Evolutionary conservation across 768 basidiomycete species (phyloP), one percentile per base, ranked within the genome.

Genomic region (Tricholoma sp.): DNA sequence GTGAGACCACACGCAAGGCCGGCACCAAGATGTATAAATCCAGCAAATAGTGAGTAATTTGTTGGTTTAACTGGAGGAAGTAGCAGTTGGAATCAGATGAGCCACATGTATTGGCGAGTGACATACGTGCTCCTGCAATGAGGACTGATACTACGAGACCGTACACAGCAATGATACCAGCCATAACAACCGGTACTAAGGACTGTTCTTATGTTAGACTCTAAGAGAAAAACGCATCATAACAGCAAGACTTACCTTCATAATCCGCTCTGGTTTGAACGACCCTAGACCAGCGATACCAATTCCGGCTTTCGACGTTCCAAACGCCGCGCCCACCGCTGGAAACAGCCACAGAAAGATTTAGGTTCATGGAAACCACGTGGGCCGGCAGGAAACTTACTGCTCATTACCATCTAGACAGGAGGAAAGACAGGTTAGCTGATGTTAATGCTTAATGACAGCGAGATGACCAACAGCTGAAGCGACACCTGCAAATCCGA

Each of bases 401-500:
- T 96, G 77, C 91, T 94, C 59, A 98, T 84, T 65, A 95, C 79
- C 95, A 98, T 98, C 95, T 98, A 58, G 10, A 59, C 15, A 55
- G 33, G 1, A 10, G 13, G 39, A 33, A 20, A 13, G 32, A 34
- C 20, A 20, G 56, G 34, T 55, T 47, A 41, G 32, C 17, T 36
- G 18, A 41, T 57, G 54, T 44, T 33, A 31, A 55, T n/a, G 18
- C 44, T 20, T n/a, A 32, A 47, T 52, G 33, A 44, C 37, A 47
- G 15, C 36, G 28, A 50, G 15, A 48, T 18, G 32, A 71, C 90
- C 73, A 64, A 97, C 96, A 50, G 96, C 85, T 24, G 88, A 81
- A n/a, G 94, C 90, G 31, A 98, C 96, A 51, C 96, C 96, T 50
- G 89, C 95, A 70, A 99, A 95, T 28, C 95, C 96, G 70, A 98